Evolutionary conservation across 768 basidiomycete genomes (phyloP).

Genomic region (Pleurotus tuber-regium): DNA sequence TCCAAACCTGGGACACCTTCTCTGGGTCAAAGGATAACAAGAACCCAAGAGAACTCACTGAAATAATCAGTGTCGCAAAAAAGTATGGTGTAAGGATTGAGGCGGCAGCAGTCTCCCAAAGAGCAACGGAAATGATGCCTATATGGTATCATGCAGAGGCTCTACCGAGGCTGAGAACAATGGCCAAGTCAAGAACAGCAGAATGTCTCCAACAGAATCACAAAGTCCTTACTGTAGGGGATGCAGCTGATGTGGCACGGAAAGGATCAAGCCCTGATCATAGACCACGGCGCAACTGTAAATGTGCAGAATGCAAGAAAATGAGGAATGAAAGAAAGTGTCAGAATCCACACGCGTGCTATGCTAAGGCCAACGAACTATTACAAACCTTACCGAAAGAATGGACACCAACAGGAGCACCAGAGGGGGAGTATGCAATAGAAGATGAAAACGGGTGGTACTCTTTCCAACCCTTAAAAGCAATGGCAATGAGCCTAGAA

Average conservation of each 20-base stretch:
- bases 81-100: neutral
- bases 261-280: too few species aligned
- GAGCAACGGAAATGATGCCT: slow-evolving; percentile 1
- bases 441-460: too few species aligned
- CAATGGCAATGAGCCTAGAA: too few species aligned
- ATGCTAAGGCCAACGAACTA: neutral
- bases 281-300: too few species aligned
- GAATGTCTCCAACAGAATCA: neutral
- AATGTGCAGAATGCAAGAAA: too few species aligned
- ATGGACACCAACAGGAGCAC: neutral
- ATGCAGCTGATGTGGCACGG: too few species aligned
- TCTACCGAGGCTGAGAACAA: neutral
- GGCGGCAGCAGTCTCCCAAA: neutral
- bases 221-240: neutral
- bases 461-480: too few species aligned
- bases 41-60: neutral
- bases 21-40: neutral
- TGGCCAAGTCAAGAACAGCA: neutral
- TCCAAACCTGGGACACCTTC: neutral
- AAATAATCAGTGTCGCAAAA: neutral
- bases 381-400: neutral
- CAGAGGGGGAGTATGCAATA: neutral
- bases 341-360: neutral
- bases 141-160: neutral
- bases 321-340: too few species aligned